These are phyloP conservation scores for Phialophora macrospora DNA, from an alignment of 2,329 filamentous ascomycete genomes.

Conservation along the genomic window DNA sequence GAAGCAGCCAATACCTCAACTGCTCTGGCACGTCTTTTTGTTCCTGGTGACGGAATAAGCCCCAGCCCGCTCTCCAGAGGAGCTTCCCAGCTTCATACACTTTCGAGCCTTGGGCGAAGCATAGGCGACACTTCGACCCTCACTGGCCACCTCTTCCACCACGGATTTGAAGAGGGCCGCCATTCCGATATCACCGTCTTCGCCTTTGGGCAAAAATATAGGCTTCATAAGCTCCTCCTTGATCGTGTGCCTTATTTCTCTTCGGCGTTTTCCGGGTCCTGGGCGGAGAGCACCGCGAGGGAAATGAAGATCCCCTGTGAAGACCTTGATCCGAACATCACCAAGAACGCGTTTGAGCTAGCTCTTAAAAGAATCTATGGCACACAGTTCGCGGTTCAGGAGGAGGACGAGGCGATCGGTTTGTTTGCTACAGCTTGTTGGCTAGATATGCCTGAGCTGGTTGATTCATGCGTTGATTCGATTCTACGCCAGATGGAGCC, in stretches of 20 bases:
- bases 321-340: slow-evolving; percentile 60
- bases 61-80: slow-evolving; percentile 40
- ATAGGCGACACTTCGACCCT: slow-evolving; percentile 49
- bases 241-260: slow-evolving; percentile 63
- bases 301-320: slow-evolving; percentile 60
- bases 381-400: slow-evolving; percentile 54
- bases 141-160: slow-evolving; percentile 58
- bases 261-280: slow-evolving; percentile 60
- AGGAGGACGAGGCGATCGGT: slow-evolving; percentile 59
- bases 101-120: slow-evolving; percentile 36
- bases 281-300: slow-evolving; percentile 59
- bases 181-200: slow-evolving; percentile 61
- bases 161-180: slow-evolving; percentile 57
- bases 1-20: slow-evolving; percentile 39
- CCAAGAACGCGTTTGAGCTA: slow-evolving; percentile 59
- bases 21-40: slow-evolving; percentile 42
- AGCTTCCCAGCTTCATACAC: slow-evolving; percentile 39
- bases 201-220: slow-evolving; percentile 59
- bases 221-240: slow-evolving; percentile 60
- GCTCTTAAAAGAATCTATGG: slow-evolving; percentile 61
- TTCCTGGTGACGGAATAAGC: slow-evolving; percentile 34
- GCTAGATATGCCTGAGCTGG: slow-evolving; percentile 63
- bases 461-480: slow-evolving; percentile 59
- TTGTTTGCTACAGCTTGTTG: slow-evolving; percentile 63
- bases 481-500: slow-evolving; percentile 62